Evolutionary conservation across 208 protist species (phyloP).

Genomic region (Acanthamoeba royreba): DNA sequence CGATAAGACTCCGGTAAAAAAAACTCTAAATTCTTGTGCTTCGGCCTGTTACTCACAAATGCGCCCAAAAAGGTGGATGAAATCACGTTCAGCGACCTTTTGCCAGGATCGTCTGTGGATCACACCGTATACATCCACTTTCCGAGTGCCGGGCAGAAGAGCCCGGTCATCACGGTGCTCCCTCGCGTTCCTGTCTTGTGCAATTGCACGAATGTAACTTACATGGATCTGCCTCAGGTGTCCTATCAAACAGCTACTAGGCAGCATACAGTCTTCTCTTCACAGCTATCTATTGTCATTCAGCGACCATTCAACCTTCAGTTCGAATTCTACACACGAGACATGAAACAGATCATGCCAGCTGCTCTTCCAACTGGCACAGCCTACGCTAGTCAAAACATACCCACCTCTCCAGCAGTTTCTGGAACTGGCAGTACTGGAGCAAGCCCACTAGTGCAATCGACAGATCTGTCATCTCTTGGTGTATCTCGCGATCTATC

Average conservation of each 20-base stretch:
- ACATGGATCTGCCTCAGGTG: background rate
- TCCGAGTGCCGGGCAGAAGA: background rate
- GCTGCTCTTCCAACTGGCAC: background rate
- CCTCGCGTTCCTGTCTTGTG: background rate
- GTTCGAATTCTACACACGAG: background rate
- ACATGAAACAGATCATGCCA: background rate
- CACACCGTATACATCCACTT: background rate
- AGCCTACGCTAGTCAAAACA: background rate
- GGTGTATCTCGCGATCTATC: background rate
- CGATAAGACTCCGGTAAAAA: background rate
- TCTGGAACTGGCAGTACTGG: background rate
- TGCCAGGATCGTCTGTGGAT: background rate
- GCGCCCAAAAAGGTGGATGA: background rate
- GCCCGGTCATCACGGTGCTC: background rate
- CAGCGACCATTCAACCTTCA: background rate
- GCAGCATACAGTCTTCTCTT: background rate
- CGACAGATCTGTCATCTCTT: background rate
- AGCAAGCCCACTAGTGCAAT: background rate
- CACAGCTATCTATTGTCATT: background rate
- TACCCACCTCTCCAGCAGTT: background rate
- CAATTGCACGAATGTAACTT: background rate
- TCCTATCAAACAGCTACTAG: background rate
- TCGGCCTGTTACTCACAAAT: background rate
- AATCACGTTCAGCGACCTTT: background rate
- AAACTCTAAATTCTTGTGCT: background rate